These are phyloP conservation scores for Pholiota molesta DNA, from an alignment of 768 basidiomycete species.

Conservation along the genomic window DNA sequence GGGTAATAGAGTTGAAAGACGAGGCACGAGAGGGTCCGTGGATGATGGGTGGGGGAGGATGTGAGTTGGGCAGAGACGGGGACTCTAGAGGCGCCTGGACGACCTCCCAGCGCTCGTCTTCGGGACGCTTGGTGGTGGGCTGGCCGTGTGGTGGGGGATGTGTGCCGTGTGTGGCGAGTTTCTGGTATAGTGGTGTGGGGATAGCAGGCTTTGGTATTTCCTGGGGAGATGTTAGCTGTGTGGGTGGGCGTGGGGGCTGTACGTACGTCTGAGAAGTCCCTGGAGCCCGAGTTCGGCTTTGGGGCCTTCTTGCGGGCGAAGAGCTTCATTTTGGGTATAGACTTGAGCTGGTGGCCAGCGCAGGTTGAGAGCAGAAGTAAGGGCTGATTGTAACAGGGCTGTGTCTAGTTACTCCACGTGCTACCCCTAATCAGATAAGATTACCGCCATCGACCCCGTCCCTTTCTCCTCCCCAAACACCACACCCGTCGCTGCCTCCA, in stretches of 20 bases:
- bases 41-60: conserved; percentile 25
- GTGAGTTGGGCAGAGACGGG: conserved; percentile 25
- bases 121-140: conserved; percentile 27
- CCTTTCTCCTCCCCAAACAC: conserved; percentile 38
- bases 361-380: conserved; percentile 1
- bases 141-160: conserved; percentile 13
- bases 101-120: conserved; percentile 53
- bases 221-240: conserved; percentile 11
- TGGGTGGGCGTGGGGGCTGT: not conserved
- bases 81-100: conserved; percentile 33
- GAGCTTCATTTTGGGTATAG: conserved; percentile 57
- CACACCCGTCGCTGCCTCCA: conserved; percentile 45
- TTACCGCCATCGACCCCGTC: conserved; percentile 17
- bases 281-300: conserved; percentile 35
- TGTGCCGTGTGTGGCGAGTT: conserved; percentile 33
- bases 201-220: conserved; percentile 20
- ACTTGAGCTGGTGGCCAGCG: not conserved
- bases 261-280: conserved; percentile 35
- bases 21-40: conserved; percentile 50
- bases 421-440: conserved; percentile 11
- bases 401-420: conserved; percentile 24
- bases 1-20: conserved; percentile 52
- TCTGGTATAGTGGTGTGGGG: conserved; percentile 42
- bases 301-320: conserved; percentile 46
- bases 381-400: conserved; percentile 13